These are phyloP conservation scores for Murraya paniculata DNA, from an alignment of 345 rosid species.

Conservation along the genomic window DNA sequence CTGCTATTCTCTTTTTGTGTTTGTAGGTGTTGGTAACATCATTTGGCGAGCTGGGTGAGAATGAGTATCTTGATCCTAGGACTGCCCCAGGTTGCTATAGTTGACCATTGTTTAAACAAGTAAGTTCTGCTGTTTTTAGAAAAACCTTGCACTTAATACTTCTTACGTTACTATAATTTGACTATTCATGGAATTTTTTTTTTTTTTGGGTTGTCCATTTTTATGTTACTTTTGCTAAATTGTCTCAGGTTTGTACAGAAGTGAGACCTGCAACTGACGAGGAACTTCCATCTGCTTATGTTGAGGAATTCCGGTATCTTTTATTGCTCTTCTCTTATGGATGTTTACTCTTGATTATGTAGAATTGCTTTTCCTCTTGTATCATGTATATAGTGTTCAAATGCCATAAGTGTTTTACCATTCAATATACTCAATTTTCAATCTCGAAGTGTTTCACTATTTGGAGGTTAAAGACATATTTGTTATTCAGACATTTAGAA, in stretches of 20 bases:
- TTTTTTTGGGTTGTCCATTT: slow-evolving; percentile 1
- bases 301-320: slow-evolving; percentile 85
- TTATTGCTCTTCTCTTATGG: neutral
- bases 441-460: neutral
- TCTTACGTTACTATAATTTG: neutral
- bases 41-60: slow-evolving; percentile 57
- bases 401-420: neutral
- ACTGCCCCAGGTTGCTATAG: slow-evolving; percentile 82
- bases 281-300: slow-evolving; percentile 79
- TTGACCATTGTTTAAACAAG: slow-evolving; percentile 98
- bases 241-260: slow-evolving; percentile 82
- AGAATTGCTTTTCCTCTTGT: neutral
- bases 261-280: slow-evolving; percentile 92
- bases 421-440: neutral
- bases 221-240: slow-evolving; percentile 46
- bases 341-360: neutral
- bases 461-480: neutral
- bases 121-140: slow-evolving; percentile 18
- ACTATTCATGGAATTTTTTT: neutral
- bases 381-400: neutral
- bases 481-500: neutral
- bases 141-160: neutral
- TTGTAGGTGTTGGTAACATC: slow-evolving; percentile 69
- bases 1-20: neutral
- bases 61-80: slow-evolving; percentile 86